These are phyloP conservation scores for Adiantum capillusveneris DNA, from an alignment of 75 land plant genomes.

Conservation along the genomic window DNA sequence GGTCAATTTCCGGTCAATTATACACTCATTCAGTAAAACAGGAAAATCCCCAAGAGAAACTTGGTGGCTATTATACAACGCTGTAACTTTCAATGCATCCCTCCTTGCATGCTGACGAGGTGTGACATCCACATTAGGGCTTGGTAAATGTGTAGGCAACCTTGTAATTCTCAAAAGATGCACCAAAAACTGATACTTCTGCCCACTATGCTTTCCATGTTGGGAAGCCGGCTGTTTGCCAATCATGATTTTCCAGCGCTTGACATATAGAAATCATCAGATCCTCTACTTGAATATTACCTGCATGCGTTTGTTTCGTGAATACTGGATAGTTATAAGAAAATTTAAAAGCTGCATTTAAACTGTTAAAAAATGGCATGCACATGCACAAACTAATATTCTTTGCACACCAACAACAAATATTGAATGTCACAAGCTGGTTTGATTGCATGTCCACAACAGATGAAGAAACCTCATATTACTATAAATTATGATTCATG, in stretches of 20 bases:
- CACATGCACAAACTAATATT: no score
- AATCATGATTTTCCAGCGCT: not conserved
- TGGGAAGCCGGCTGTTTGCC: not conserved
- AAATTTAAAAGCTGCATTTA: no score
- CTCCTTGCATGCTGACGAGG: not conserved
- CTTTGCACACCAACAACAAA: no score
- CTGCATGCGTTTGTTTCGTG: no score
- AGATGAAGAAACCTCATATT: no score
- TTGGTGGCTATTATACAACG: not conserved
- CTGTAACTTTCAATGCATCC: not conserved
- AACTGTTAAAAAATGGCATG: no score
- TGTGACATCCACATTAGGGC: not conserved
- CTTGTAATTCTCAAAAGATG: conserved; percentile 1
- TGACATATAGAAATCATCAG: not conserved
- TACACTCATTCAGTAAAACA: not conserved
- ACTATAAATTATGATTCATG: no score
- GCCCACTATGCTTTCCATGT: not conserved
- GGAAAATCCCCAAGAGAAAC: not conserved
- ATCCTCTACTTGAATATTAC: no score
- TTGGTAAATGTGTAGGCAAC: not conserved
- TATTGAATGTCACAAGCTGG: no score
- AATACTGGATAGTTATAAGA: no score
- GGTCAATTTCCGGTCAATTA: not conserved
- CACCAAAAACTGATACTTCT: not conserved
- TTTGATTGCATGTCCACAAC: no score